Base-by-base conservation (phyloP, 106 monocot genomes). In the Dactylorhiza incarnata region DNA sequence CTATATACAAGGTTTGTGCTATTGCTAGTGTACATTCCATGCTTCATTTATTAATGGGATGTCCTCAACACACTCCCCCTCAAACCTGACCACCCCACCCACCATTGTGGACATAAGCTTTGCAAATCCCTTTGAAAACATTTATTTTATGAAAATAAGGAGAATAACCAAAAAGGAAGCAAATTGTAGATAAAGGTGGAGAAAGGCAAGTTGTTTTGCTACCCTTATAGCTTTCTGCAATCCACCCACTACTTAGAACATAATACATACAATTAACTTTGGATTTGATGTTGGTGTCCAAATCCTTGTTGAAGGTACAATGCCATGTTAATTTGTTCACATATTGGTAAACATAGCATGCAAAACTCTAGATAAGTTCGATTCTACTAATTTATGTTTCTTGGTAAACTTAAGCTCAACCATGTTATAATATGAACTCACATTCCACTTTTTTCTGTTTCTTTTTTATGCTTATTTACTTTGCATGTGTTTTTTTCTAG, bases 1-100 rank as follows among this genome's bases (percentile, higher is more conserved):
- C 99, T 99, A 61, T 90, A 83, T 75, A 99, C 99, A 14, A 84
- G 99, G 99, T 99, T 55, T 54, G 71, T 68, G 10, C 44, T 69
- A 16, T 69, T 69, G 69, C 37, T 37, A 37, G 37, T 37, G 1
- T 37, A 17, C 15, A 15, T 15, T 55, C 55, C 17, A 11, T 29
- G 2, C 63, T 12, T 7, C 63, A 63, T 63, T 11, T 63, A 5
- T 5, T 63, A 6, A 56, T 15, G 56, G 14, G 56, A 56, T 17
- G 19, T 19, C 56, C 63, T 22, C 24, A 62, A 9, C 22, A 20
- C 62, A 20, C 24, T 26, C 22, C 1, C 62, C 62, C 62, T 23
- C 24, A 11, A 24, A 25, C 20, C 2, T 37, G 37, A 37, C 58
- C 5, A 9, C 63, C 25, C 24, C 12, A 23, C 24, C 63, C 22